Evolutionary conservation across 2,329 filamentous ascomycete genomes (phyloP), one percentile per base, ranked within the genome.

Genomic region (Huntiella moniliformis): DNA sequence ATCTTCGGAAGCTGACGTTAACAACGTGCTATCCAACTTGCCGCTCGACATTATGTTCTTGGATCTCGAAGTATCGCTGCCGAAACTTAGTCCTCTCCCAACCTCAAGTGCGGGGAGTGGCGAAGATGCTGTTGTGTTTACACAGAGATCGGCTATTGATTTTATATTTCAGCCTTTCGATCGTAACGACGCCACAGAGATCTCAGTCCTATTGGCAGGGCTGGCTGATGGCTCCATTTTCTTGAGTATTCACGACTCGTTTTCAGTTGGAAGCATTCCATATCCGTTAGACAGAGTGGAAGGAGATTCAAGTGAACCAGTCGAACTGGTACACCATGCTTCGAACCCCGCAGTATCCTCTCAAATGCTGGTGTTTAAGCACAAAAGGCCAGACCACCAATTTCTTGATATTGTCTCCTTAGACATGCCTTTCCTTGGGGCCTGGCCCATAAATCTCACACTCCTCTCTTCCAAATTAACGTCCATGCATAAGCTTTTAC

Each of bases 391-490:
- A 12, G 60, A 64, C 15, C 15, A 28, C 10, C 32, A 48, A 5
- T 55, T 55, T 11, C 56, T 79, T 7, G 70, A 74, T 49, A 62
- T 88, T n/a, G 65, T 87, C 0, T 82, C 82, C 1, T 73, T 93
- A 57, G 83, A 92, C 53, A 66, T 94, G n/a, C 75, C 79, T 0
- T 92, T 94, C 56, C 74, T 93, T 41, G 77, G 78, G 3, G 78
- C 78, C 11, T 79, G 78, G 2, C 82, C 82, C 3, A 74, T 86
- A 47, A 83, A 92, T 55, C 65, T 96, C 2, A 83, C 87, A 22
- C 68, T 94, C 4, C 68, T 96, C 10, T 81, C 87, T 1, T 85
- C 81, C 12, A 93, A 92, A 55, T 80, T 85, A 4, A 92, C 87
- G 0, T 82, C 84, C 38, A 62, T 96, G 12, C 84, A 94, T 54